Conservation (phyloP, 2,329 filamentous ascomycete species). For the Leptographium galeiforme region DNA sequence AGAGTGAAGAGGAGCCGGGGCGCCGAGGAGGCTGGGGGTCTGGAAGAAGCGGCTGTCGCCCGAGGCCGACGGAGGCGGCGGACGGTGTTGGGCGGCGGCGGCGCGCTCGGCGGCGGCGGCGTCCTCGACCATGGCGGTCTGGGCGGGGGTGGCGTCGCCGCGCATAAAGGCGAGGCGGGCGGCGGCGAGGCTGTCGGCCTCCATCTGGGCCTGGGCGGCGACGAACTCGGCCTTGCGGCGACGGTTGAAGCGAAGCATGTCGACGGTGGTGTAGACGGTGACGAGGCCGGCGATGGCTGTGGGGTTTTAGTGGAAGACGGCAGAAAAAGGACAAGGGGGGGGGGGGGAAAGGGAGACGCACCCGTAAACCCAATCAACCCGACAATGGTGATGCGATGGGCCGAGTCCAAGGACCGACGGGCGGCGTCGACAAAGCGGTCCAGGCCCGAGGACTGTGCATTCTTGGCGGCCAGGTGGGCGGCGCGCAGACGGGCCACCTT, state of each 20-base stretch:
- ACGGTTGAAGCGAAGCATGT: slow-evolving; percentile 49
- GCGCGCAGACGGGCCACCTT: slow-evolving; percentile 55
- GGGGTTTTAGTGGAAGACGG: neutral
- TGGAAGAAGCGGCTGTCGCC: slow-evolving; percentile 19
- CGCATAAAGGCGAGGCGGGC: slow-evolving; percentile 48
- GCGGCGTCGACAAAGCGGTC: slow-evolving; percentile 36
- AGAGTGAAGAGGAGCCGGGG: slow-evolving; percentile 20
- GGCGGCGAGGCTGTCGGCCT: slow-evolving; percentile 39
- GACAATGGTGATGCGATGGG: slow-evolving; percentile 40
- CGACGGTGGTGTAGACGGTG: slow-evolving; percentile 45
- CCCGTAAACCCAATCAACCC: slow-evolving; percentile 44
- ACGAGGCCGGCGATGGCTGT: slow-evolving; percentile 40
- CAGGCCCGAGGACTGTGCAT: slow-evolving; percentile 39
- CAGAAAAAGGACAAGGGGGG: too few species aligned
- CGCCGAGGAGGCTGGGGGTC: slow-evolving; percentile 36
- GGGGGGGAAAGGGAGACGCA: too few species aligned
- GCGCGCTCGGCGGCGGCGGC: slow-evolving; percentile 27
- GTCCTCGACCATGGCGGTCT: slow-evolving; percentile 43
- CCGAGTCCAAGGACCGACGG: slow-evolving; percentile 38
- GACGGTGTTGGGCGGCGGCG: slow-evolving; percentile 14
- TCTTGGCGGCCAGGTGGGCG: slow-evolving; percentile 52
- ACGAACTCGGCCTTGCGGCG: slow-evolving; percentile 46
- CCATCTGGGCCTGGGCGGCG: slow-evolving; percentile 38
- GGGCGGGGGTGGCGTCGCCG: slow-evolving; percentile 41
- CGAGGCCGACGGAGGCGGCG: neutral